Percentiles rank a stretch among this genome's conserved stretches.
These are phyloP conservation scores for Apiotrichum brassicae DNA, from an alignment of 1,284 basidiomycete genomes.

Conservation along the genomic window DNA sequence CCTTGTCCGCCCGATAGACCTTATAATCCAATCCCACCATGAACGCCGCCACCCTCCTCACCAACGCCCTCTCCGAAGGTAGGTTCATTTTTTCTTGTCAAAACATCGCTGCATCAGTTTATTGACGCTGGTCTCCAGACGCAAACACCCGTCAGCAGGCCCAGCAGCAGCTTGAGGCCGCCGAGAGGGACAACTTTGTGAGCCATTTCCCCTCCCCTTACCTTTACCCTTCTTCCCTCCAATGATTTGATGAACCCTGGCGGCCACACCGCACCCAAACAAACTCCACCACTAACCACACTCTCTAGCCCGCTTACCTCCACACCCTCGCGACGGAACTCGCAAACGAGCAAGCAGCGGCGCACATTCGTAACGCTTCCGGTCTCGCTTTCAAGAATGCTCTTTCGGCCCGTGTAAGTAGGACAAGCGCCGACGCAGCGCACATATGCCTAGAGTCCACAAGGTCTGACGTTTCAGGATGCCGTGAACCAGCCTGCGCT, in stretches of 20 bases:
- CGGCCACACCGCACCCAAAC: background rate
- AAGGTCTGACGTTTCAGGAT: slow-evolving; percentile 57
- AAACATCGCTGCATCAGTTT: slow-evolving; percentile 22
- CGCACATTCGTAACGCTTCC: slow-evolving; percentile 84
- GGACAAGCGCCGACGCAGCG: slow-evolving; percentile 9
- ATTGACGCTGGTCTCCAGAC: slow-evolving; percentile 51
- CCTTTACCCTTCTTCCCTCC: slow-evolving; percentile 19
- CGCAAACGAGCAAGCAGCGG: slow-evolving; percentile 62
- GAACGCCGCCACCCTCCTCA: slow-evolving; percentile 82
- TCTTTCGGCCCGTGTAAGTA: slow-evolving; percentile 74
- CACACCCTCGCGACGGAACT: slow-evolving; percentile 76
- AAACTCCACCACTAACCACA: background rate
- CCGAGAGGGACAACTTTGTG: slow-evolving; percentile 79
- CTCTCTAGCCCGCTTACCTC: slow-evolving; percentile 72
- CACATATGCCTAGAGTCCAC: slow-evolving; percentile 3
- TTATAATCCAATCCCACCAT: slow-evolving; percentile 48
- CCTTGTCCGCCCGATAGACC: background rate
- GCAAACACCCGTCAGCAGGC: slow-evolving; percentile 79
- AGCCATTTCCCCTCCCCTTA: slow-evolving; percentile 28
- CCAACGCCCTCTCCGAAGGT: slow-evolving; percentile 85
- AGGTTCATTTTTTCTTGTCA: slow-evolving; percentile 45
- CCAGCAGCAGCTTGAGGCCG: slow-evolving; percentile 75
- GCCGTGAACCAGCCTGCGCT: slow-evolving; percentile 67
- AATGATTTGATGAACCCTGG: background rate
- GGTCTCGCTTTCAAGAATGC: slow-evolving; percentile 97